Base-by-base conservation (phyloP, 2,329 filamentous ascomycete genomes). In the Dactylellina leptospora region DNA sequence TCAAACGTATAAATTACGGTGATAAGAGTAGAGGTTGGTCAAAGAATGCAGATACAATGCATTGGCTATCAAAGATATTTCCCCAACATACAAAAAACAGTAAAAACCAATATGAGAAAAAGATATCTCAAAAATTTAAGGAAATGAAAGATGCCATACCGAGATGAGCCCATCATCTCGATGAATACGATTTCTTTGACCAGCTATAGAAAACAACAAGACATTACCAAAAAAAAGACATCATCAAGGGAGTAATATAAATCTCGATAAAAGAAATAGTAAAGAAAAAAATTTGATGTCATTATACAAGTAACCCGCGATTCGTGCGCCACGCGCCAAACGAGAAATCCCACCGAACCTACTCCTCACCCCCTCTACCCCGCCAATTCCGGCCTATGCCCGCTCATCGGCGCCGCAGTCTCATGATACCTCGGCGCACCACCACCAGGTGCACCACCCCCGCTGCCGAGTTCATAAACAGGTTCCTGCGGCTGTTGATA, bases 391-490 rank as follows among this genome's bases (percentile, higher is more conserved):
- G 58, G 66, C 27, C 66, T 61, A 9, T 45, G 40, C n/a, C 18
- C 59, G n/a, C 23, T 11, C 8, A 22, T 38, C 20, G 55, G 63
- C 28, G 36, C 47, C 8, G 55, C 30, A 38, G 33, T 62, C 27
- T 59, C 58, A 1, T 71, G 66, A 38, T 56, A 63, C 20, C 10
- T 2, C 25, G 42, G 28, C 30, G 56, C 9, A 6, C 48, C 40
- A 4, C 16, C 36, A 11, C 11, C 16, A 6, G 40, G 20, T 10
- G 13, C 54, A 40, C 28, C 36, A 4, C 51, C 58, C 6, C 28
- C 27, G 20, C 66, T 58, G 22, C 58, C 66, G 9, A 71, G 53
- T 30, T 71, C 66, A 28, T 44, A 71, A 6, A 71, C 42, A 2
- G 33, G 36, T 27, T 51, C 11, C 5, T 48, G 40, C 16, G 23